A percentile compares a stretch with the other conserved stretches of the same genome.
These are phyloP conservation scores for Mangifera indica DNA, from an alignment of 345 rosid genomes.

Conservation along the genomic window DNA sequence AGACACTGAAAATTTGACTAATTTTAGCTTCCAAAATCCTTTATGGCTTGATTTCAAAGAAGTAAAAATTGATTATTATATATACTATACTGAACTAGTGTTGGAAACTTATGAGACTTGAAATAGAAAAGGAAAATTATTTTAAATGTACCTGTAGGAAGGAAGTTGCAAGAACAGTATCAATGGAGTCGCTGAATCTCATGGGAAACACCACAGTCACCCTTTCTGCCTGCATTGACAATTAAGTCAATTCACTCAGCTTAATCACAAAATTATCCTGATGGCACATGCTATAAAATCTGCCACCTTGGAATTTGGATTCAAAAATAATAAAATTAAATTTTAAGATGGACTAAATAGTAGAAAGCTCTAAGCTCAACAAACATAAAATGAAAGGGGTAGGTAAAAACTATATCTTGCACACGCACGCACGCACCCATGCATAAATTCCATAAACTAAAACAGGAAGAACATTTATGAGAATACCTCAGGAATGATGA, in stretches of 20 bases:
- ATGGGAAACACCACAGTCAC: constrained; percentile 86
- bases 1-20: not conserved
- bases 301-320: constrained; percentile 2
- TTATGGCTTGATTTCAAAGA: not conserved
- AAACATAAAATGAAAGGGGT: too few species aligned
- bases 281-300: constrained; percentile 3
- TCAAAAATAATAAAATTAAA: not conserved
- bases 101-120: constrained; percentile 12
- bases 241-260: constrained; percentile 10
- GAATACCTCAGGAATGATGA: constrained; percentile 75
- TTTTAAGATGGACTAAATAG: too few species aligned
- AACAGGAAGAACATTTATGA: not conserved
- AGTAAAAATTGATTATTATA: not conserved
- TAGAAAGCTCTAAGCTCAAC: too few species aligned
- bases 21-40: not conserved
- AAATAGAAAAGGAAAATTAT: constrained; percentile 11
- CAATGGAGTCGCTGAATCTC: constrained; percentile 87
- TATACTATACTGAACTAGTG: not conserved
- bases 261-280: constrained; percentile 2
- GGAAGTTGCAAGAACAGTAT: constrained; percentile 82
- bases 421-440: too few species aligned
- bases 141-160: constrained; percentile 68
- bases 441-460: too few species aligned
- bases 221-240: constrained; percentile 68
- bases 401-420: too few species aligned